phyloP scores from a whole-genome alignment of 225 moss, liverwort and hornwort genomes.

The Climacium dendroides region DNA sequence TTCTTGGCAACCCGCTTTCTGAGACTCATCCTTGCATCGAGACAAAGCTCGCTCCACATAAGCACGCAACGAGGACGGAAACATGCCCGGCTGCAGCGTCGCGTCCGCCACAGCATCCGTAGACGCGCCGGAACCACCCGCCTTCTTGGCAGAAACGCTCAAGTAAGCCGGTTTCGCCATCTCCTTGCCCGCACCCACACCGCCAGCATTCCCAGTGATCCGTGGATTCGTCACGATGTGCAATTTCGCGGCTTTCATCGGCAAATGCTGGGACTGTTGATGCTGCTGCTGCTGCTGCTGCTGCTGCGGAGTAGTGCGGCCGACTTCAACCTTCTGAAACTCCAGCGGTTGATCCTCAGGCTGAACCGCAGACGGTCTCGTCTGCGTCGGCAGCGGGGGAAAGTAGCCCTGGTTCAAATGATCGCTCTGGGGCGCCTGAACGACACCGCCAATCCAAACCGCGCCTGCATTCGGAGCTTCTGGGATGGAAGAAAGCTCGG shows the following conservation, averaged over 20 bases:
- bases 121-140: conserved; percentile 7
- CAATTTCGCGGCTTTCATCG: conserved; percentile 40
- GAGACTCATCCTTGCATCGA: conserved; percentile 79
- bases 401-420: conserved; percentile 34
- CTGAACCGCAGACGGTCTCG: neutral
- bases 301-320: conserved; percentile 8
- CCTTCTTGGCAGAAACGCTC: conserved; percentile 35
- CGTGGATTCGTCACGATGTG: conserved; percentile 83
- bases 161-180: conserved; percentile 56
- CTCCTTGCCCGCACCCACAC: conserved; percentile 18
- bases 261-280: neutral
- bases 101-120: conserved; percentile 73
- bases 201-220: conserved; percentile 51
- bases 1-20: conserved; percentile 69
- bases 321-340: conserved; percentile 25
- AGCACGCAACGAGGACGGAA: conserved; percentile 72
- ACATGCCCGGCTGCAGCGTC: conserved; percentile 87
- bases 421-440: conserved; percentile 14
- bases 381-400: conserved; percentile 15
- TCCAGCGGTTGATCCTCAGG: conserved; percentile 14
- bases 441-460: conserved; percentile 30
- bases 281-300: conserved; percentile 5
- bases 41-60: conserved; percentile 94
- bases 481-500: conserved; percentile 4
- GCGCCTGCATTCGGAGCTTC: conserved; percentile 2